Evolutionary conservation across 352 stramenopile species (phyloP), one percentile per base, ranked within the genome.

Genomic region (Phytophthora capsici): DNA sequence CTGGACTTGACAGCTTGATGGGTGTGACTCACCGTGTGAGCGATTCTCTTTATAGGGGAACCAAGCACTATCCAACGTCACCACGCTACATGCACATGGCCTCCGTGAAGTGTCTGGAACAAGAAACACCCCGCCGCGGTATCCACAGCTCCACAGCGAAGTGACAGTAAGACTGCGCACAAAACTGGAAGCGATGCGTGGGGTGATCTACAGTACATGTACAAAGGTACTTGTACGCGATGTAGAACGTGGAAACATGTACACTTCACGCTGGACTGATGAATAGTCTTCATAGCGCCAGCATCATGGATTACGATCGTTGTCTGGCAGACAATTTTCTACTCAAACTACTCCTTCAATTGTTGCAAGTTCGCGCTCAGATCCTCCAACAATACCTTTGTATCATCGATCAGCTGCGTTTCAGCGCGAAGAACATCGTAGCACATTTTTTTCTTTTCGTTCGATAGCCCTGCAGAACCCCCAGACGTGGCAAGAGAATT

Each of bases 391-490:
- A 92, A 50, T 40, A 77, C 67, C 63, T 90, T 91, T 43, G 84
- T 78, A 55, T 93, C 80, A 46, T 92, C 86, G 44, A 95, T 92
- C 32, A 95, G 60, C 69, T 95, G 81, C 52, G 82, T 90, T 68
- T 95, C 86, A 17, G 86, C 86, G 20, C 77, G 73, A 56, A 95
- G 71, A 28, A 95, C 86, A 40, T 95, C 83, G 56, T 81, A 90
- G 66, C 83, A 91, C 77, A 95, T 95, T 45, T 83, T 78, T 63
- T 90, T 89, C 73, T 91, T 92, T 9, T 92, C 86, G 9, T 82
- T 79, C 8, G 86, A 87, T 7, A 91, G 63, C 32, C 37, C 51
- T 5, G 48, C 57, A 2, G 57, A 45, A 32, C 40, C 28, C 7
- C 40, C 49, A 30, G 55, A 43, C 20, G 50, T 13, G 20, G 58